Conservation (phyloP, 768 basidiomycete genomes). For the Tulasnella calospora region DNA sequence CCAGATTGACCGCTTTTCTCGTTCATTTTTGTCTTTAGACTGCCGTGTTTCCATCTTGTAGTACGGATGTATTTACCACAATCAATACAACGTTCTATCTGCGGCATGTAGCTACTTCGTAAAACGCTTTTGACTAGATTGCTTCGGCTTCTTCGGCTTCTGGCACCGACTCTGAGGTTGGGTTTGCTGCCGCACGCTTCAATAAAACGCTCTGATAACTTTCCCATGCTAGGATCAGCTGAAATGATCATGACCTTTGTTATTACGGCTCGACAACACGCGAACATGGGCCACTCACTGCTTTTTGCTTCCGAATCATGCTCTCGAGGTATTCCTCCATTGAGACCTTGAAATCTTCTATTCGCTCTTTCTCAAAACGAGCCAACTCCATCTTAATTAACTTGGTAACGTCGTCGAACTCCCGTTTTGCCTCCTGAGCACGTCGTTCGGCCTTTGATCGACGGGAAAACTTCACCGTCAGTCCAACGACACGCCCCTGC, state of each 20-base stretch:
- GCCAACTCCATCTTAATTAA: conserved; percentile 84
- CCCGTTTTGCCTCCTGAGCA: conserved; percentile 74
- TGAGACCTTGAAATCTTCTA: conserved; percentile 86
- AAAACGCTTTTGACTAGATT: background rate
- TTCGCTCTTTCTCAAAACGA: conserved; percentile 86
- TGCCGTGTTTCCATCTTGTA: background rate
- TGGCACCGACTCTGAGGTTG: conserved; percentile 10
- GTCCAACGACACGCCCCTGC: background rate
- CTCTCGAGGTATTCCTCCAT: conserved; percentile 80
- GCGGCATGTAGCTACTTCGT: background rate
- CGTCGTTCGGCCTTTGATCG: conserved; percentile 72
- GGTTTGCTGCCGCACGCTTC: conserved; percentile 39
- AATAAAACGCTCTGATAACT: conserved; percentile 69
- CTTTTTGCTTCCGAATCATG: conserved; percentile 79
- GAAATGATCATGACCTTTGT: background rate
- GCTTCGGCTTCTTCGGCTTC: conserved; percentile 13
- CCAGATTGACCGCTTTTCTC: background rate
- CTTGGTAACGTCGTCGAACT: conserved; percentile 84
- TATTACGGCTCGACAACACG: background rate
- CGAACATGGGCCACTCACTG: conserved; percentile 44
- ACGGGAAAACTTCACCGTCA: conserved; percentile 23
- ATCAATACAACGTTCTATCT: background rate
- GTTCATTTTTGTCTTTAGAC: background rate
- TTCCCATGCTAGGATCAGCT: conserved; percentile 79
- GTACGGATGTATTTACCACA: background rate